These are phyloP conservation scores for Leucaena leucocephala DNA, from an alignment of 306 rosid genomes.

Conservation along the genomic window DNA sequence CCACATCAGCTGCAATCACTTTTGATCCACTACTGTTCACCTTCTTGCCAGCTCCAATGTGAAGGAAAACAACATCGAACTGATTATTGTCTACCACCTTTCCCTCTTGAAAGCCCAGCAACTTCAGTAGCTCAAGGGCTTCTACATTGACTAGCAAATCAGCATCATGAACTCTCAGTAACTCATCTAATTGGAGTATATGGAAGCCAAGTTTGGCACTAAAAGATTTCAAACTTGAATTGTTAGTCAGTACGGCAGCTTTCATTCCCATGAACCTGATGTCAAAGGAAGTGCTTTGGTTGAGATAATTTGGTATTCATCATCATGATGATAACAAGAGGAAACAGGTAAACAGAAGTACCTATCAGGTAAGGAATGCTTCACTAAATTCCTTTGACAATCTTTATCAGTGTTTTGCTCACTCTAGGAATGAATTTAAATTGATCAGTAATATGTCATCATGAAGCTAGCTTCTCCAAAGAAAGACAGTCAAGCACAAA, in stretches of 20 bases:
- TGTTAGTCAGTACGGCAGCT: conserved; percentile 70
- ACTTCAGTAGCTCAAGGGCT: conserved; percentile 60
- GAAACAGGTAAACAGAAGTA: conserved; percentile 36
- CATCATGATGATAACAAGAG: not conserved
- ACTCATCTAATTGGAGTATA: conserved; percentile 53
- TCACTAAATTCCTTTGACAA: conserved; percentile 36
- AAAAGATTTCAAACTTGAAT: conserved; percentile 63
- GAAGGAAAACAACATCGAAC: conserved; percentile 80
- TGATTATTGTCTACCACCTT: conserved; percentile 48
- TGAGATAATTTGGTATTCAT: conserved; percentile 1
- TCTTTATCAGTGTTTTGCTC: conserved; percentile 36
- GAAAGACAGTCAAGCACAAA: not conserved
- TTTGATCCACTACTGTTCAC: conserved; percentile 40
- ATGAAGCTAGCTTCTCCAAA: not conserved
- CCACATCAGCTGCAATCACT: conserved; percentile 49
- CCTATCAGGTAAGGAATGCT: conserved; percentile 73
- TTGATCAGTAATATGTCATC: conserved; percentile 7
- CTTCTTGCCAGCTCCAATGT: conserved; percentile 66
- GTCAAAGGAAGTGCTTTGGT: conserved; percentile 32
- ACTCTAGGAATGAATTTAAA: conserved; percentile 48
- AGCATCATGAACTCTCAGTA: conserved; percentile 23
- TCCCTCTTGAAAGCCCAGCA: conserved; percentile 84
- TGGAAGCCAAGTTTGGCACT: conserved; percentile 66
- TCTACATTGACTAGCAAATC: conserved; percentile 40
- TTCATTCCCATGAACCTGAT: conserved; percentile 97